Conservation (phyloP, 164 flowering plant species). For the Magnolia officinalis region DNA sequence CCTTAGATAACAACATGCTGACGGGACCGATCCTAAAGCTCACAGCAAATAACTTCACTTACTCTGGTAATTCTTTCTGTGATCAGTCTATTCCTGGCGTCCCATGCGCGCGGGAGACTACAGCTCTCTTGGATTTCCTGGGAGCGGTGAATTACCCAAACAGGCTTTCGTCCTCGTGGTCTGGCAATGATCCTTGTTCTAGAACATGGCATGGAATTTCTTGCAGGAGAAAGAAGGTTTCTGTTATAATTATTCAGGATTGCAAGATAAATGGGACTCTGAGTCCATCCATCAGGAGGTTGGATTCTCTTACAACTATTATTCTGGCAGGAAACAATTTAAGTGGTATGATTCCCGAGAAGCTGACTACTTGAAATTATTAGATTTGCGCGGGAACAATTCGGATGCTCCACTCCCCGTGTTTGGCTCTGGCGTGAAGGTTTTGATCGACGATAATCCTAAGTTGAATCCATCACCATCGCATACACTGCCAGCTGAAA, state of each 20-base stretch:
- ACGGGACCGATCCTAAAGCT: conserved; percentile 67
- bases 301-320: conserved; percentile 47
- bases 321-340: conserved; percentile 47
- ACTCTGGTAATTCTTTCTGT: conserved; percentile 46
- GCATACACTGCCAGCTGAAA: conserved; percentile 2
- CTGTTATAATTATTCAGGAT: conserved; percentile 47
- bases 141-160: conserved; percentile 46
- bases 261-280: conserved; percentile 57
- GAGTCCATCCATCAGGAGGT: conserved; percentile 56
- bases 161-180: conserved; percentile 50
- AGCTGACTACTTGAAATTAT: conserved; percentile 45
- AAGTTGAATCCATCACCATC: conserved; percentile 14
- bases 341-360: conserved; percentile 46
- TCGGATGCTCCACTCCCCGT: conserved; percentile 64
- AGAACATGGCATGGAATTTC: conserved; percentile 54
- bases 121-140: conserved; percentile 60
- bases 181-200: conserved; percentile 75
- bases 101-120: conserved; percentile 57
- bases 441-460: conserved; percentile 47
- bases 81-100: conserved; percentile 41
- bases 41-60: conserved; percentile 23
- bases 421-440: conserved; percentile 37
- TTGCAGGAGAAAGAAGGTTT: conserved; percentile 38
- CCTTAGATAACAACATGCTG: conserved; percentile 47
- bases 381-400: conserved; percentile 57